Percentiles rank a stretch among this genome's conserved stretches.
Evolutionary conservation across 306 rosid genomes (phyloP).

Genomic region (Astragalus glycyphyllos): DNA sequence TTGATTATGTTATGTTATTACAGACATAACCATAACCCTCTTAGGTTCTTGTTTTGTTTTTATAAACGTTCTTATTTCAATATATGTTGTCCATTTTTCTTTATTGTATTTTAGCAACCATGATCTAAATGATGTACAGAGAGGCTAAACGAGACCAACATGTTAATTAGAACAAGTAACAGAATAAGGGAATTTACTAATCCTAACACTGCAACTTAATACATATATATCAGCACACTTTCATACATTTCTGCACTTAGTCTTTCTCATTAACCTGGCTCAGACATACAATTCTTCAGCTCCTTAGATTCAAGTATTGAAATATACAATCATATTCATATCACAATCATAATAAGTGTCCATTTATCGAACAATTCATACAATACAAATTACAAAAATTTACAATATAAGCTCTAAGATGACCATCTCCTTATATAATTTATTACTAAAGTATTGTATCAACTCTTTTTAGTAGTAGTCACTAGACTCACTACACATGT

Average conservation of each 20-base stretch:
- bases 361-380: slow-evolving; percentile 12
- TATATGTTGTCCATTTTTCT: no score
- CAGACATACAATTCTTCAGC: not conserved
- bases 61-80: no score
- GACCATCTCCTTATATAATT: slow-evolving; percentile 20
- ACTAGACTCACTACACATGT: slow-evolving; percentile 1
- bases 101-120: no score
- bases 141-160: no score
- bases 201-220: no score
- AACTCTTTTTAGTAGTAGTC: not conserved
- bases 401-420: slow-evolving; percentile 39
- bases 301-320: slow-evolving; percentile 28
- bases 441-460: slow-evolving; percentile 40
- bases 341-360: not conserved
- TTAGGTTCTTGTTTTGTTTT: no score
- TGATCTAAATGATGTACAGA: no score
- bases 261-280: not conserved
- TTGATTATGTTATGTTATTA: not conserved
- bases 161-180: no score
- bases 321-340: not conserved
- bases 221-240: not conserved
- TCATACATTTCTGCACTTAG: not conserved
- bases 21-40: no score
- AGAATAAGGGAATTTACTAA: no score
- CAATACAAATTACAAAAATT: no score